These are phyloP conservation scores for Chlamydomonas eustigma DNA, from an alignment of 139 green algal genomes.

Conservation along the genomic window DNA sequence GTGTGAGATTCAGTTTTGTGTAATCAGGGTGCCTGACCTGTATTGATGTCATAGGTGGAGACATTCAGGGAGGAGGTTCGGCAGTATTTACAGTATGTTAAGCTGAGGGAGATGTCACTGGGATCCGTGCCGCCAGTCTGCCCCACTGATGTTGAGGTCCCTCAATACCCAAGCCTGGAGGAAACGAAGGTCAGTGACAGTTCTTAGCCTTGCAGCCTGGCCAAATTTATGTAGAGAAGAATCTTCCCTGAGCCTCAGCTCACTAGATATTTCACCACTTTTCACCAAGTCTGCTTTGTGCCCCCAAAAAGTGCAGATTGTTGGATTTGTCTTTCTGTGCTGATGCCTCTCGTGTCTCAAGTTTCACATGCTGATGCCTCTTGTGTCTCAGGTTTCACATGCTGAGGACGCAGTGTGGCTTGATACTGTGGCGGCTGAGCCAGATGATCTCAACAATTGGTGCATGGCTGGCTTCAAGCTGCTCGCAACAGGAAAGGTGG, in stretches of 20 bases:
- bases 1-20: too few relatives aligned
- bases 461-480: constrained; percentile 22
- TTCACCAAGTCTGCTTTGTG: too few relatives aligned
- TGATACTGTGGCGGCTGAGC: background rate
- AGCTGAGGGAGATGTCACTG: background rate
- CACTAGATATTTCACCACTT: too few relatives aligned
- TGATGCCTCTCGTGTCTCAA: too few relatives aligned
- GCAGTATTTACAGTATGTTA: background rate
- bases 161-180: background rate
- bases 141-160: constrained; percentile 7
- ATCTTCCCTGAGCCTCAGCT: too few relatives aligned
- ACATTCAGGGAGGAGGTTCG: background rate
- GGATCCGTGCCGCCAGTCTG: background rate
- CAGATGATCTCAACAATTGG: constrained; percentile 9
- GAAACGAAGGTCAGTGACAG: background rate
- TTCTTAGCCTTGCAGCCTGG: too few relatives aligned
- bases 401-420: constrained; percentile 10
- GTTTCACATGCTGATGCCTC: too few relatives aligned
- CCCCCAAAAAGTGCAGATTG: too few relatives aligned
- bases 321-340: too few relatives aligned
- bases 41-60: too few relatives aligned
- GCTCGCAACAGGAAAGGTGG: constrained; percentile 57
- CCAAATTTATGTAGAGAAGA: too few relatives aligned
- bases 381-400: constrained; percentile 1
- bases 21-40: too few relatives aligned